phyloP scores from a whole-genome alignment of 2,329 filamentous ascomycete genomes.

The Pseudogymnoascus sp. region DNA sequence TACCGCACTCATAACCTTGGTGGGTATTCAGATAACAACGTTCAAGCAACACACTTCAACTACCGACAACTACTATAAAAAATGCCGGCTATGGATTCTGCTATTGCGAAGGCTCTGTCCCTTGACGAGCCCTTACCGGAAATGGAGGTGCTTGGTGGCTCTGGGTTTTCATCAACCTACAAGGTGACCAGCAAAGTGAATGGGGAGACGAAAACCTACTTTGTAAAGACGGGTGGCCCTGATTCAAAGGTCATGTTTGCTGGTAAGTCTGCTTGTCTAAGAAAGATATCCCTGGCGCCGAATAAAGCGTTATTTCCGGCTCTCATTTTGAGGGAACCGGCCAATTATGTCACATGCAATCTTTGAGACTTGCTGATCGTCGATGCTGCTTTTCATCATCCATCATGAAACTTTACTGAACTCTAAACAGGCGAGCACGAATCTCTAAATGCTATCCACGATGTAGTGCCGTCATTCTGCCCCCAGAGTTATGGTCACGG shows the following conservation, averaged over 20 bases:
- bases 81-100: neutral
- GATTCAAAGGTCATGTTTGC: slow-evolving; percentile 62
- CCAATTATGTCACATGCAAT: neutral
- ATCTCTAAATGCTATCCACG: slow-evolving; percentile 75
- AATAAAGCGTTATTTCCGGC: neutral
- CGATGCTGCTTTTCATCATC: neutral
- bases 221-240: slow-evolving; percentile 64
- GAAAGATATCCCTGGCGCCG: too few relatives aligned
- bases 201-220: slow-evolving; percentile 41
- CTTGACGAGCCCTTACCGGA: neutral
- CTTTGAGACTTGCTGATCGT: neutral
- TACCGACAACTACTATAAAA: neutral
- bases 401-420: slow-evolving; percentile 25
- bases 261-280: slow-evolving; percentile 35
- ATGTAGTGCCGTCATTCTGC: slow-evolving; percentile 65
- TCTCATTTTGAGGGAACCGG: neutral
- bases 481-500: slow-evolving; percentile 71
- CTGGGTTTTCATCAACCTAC: slow-evolving; percentile 61
- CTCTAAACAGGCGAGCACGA: slow-evolving; percentile 63
- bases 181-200: slow-evolving; percentile 42
- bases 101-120: neutral
- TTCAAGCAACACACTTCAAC: neutral
- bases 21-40: neutral
- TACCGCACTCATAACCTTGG: neutral
- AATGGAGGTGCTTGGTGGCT: slow-evolving; percentile 48